These are phyloP conservation scores for Raddia distichophylla DNA, from an alignment of 176 grass and related monocot genomes.

Conservation along the genomic window DNA sequence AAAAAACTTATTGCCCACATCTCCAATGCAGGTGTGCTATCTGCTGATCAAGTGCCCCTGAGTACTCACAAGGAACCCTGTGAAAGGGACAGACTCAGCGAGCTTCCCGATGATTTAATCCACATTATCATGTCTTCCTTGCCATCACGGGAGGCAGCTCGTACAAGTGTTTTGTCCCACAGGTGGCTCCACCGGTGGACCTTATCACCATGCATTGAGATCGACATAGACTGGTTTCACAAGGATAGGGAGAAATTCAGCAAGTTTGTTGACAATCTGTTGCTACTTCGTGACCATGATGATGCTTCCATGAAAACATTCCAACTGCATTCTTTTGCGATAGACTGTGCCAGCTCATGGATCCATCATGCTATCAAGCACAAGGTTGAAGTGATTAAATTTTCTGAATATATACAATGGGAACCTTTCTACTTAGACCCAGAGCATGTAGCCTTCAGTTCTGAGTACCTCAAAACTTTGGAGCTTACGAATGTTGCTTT, in stretches of 20 bases:
- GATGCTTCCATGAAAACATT: not conserved
- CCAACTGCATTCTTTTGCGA: not conserved
- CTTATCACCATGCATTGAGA: not conserved
- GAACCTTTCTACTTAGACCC: constrained; percentile 2
- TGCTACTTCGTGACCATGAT: not conserved
- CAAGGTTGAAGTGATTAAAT: constrained; percentile 9
- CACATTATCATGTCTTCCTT: not conserved
- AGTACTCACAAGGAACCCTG: not conserved
- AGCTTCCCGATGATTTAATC: not conserved
- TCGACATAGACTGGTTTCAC: constrained; percentile 5
- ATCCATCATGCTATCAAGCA: constrained; percentile 10
- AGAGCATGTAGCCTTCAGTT: not conserved
- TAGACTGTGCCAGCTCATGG: not conserved
- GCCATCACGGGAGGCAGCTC: not conserved
- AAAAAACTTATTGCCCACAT: not conserved
- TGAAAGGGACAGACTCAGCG: not conserved
- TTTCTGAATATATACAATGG: constrained; percentile 1
- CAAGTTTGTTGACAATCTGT: not conserved
- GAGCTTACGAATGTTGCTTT: not conserved
- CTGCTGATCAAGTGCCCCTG: not conserved
- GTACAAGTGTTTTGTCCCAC: not conserved
- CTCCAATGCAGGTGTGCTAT: not conserved
- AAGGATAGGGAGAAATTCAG: constrained; percentile 6
- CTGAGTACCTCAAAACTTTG: not conserved
- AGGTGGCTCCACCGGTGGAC: not conserved